Conservation (phyloP, 352 stramenopile species). For the Stramenopiles sp. region DNA sequence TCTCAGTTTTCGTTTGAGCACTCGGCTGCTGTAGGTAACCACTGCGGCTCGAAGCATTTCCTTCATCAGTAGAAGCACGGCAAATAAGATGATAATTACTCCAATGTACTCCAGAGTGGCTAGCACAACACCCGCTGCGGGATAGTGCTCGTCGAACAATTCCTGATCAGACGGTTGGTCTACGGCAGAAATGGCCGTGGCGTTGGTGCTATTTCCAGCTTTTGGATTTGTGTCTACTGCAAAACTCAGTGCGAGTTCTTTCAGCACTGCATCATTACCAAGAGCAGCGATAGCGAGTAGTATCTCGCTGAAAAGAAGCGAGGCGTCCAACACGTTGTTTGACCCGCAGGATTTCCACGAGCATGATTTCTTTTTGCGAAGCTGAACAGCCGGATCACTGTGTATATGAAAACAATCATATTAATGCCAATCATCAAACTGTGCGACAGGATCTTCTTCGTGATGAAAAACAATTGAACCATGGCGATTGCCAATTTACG, state of each 20-base stretch:
- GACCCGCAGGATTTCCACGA: background rate
- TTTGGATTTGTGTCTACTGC: background rate
- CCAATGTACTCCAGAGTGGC: background rate
- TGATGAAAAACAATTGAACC: background rate
- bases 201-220: constrained; percentile 1
- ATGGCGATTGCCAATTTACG: background rate
- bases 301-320: background rate
- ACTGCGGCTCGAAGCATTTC: no score
- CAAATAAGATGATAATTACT: background rate
- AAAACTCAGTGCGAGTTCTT: background rate
- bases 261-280: background rate
- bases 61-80: background rate
- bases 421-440: background rate
- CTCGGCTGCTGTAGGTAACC: no score
- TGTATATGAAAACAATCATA: background rate
- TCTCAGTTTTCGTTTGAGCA: no score
- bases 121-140: background rate
- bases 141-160: background rate
- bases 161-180: background rate
- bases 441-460: background rate
- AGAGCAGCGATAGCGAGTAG: background rate
- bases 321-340: background rate
- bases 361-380: constrained; percentile 2
- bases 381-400: constrained; percentile 4
- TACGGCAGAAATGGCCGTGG: background rate